Base-by-base conservation (phyloP, 495 filamentous ascomycete genomes). In the Penicillium odoratum region DNA sequence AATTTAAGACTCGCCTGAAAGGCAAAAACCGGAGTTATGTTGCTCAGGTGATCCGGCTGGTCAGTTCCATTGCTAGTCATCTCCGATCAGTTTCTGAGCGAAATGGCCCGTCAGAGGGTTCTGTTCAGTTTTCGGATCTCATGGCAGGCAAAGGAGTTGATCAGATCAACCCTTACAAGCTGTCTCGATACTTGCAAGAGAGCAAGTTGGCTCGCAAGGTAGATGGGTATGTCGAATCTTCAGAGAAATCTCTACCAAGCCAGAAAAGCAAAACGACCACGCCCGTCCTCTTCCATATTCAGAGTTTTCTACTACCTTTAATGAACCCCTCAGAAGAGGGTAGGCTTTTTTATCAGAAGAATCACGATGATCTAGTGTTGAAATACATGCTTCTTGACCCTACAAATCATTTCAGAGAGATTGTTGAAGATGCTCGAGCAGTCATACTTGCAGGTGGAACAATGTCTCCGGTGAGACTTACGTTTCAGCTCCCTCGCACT, bases 161-260 rank as follows among this genome's bases (percentile, higher is more conserved):
- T 66, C 94, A 97, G 65, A 90, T 98, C 71, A 97, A 98, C 63
- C 82, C 96, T 21, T 91, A 90, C 70, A 93, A 96, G 64, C 78
- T 98, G 11, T 85, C 90, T 46, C 79, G 80, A 33, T 98, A 98
- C 67, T 80, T 98, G 9, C 88, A 92, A 61, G 88, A 96, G 64
- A 96, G 92, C 56, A 98, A 97, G 61, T 76, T 98, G 36, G 94
- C 94, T 13, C 87, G 92, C 38, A 98, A 98, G 70, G 87, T 97
- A 26, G 94, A 98, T 71, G 88, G 89, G 26, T 98, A 98, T 67
- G 76, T 83, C 7, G 81, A 80, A 40, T 83, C 88, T 58, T 68
- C 74, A 15, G 80, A 88, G 56, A 70, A 83, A 62, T 55, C 76
- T 58, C 58, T 69, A 21, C 63, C 60, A 40, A 61, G 56, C 31